phyloP scores from a whole-genome alignment of 495 filamentous ascomycete species.

The Opeltia flavorubescens region DNA sequence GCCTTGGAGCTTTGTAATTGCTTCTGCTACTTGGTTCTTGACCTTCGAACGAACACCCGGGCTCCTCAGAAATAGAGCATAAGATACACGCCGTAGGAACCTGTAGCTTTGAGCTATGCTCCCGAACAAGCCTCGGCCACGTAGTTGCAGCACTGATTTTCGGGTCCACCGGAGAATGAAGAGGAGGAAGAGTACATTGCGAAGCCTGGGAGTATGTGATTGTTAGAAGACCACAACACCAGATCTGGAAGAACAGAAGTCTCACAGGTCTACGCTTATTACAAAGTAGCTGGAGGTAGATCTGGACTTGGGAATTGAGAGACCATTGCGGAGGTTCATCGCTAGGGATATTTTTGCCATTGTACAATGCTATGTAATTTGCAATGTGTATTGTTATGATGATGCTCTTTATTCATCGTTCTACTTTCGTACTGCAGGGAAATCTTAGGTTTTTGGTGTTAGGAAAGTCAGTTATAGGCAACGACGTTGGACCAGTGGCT shows the following conservation, averaged over 20 bases:
- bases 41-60: slow-evolving; percentile 77
- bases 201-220: slow-evolving; percentile 42
- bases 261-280: neutral
- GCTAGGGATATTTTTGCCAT: slow-evolving; percentile 13
- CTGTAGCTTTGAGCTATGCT: slow-evolving; percentile 58
- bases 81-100: slow-evolving; percentile 53
- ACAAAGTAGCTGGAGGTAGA: slow-evolving; percentile 7
- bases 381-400: neutral
- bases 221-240: slow-evolving; percentile 84
- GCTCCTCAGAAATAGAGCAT: slow-evolving; percentile 71
- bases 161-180: slow-evolving; percentile 81
- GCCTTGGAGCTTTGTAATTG: slow-evolving; percentile 59
- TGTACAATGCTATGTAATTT: neutral
- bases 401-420: too few species aligned
- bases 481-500: too few species aligned
- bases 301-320: slow-evolving; percentile 5
- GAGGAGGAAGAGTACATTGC: slow-evolving; percentile 78
- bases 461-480: too few species aligned
- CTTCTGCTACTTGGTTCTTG: slow-evolving; percentile 57
- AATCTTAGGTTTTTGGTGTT: too few species aligned
- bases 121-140: slow-evolving; percentile 77
- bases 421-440: too few species aligned
- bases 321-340: slow-evolving; percentile 40
- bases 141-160: slow-evolving; percentile 66
- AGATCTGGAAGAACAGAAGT: slow-evolving; percentile 33